phyloP scores from a whole-genome alignment of 139 green algal genomes.

The Chlamydomonas schloesseri region DNA sequence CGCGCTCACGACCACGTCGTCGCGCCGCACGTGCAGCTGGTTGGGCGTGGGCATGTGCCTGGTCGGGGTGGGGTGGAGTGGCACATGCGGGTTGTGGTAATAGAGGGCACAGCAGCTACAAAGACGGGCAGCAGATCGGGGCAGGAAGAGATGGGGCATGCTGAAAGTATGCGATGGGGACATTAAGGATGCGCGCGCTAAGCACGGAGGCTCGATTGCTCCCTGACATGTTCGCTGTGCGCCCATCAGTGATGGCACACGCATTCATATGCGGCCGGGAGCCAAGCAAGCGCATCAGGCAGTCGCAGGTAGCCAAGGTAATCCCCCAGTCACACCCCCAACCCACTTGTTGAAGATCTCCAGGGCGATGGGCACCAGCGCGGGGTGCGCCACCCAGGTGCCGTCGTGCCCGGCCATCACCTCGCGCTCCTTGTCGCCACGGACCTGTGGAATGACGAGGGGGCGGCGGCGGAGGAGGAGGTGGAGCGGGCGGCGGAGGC shows the following conservation, averaged over 20 bases:
- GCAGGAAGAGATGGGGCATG: too few species aligned
- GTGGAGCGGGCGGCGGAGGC: too few species aligned
- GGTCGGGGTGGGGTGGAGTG: not conserved
- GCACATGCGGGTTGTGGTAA: not conserved
- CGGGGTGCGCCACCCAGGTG: conserved; percentile 89
- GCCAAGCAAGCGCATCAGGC: too few species aligned
- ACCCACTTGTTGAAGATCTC: conserved; percentile 72
- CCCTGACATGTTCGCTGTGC: too few species aligned
- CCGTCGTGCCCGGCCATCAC: conserved; percentile 89
- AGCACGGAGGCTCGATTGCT: too few species aligned
- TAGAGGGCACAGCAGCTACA: too few species aligned
- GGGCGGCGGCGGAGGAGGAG: not conserved
- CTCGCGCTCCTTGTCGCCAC: conserved; percentile 90
- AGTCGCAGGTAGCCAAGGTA: too few species aligned
- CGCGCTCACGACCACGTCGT: conserved; percentile 71
- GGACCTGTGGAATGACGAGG: conserved; percentile 59
- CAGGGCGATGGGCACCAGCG: conserved; percentile 76
- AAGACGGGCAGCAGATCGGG: too few species aligned
- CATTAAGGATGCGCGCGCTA: too few species aligned
- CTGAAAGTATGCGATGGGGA: too few species aligned
- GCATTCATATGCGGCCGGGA: too few species aligned
- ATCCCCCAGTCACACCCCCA: not conserved
- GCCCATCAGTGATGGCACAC: too few species aligned
- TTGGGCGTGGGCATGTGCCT: conserved; percentile 87
- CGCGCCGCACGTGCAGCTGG: conserved; percentile 74